Base-by-base conservation (phyloP, 768 basidiomycete genomes). In the Macrolepiota fuliginosa region DNA sequence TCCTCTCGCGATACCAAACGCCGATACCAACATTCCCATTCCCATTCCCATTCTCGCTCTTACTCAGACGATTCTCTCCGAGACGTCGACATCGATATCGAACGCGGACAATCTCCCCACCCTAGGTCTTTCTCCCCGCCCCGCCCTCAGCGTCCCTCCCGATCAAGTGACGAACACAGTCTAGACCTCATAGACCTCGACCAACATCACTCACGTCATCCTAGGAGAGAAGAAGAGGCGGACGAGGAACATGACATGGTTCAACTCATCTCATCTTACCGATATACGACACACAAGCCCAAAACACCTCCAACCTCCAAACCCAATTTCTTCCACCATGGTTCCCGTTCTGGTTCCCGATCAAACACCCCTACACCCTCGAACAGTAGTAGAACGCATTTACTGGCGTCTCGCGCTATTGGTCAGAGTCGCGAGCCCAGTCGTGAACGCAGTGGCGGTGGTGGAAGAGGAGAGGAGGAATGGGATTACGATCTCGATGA, bases 241-340 rank as follows among this genome's bases (percentile, higher is more conserved):
- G 40, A 7, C 29, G 29, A 32, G 29, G 29, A 32, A 32, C 29
- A 65, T 45, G 69, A 70, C 57, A 73, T 86, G 71, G 81, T 87
- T 68, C 80, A 82, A 64, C 67, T 88, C 35, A 76, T 79, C 46
- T 81, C 83, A 58, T 74, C 76, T 40, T 79, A 81, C 66, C 78
- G 80, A 63, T 71, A 81, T 2, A 62, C 56, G 3, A 45, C n/a
- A n/a, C n/a, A 54, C 15, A 62, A 62, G 12, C 53, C 61, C 7
- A 61, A 54, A n/a, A 55, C 62, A 32, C 49, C 58, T 45, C 52
- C 61, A 27, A 36, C 47, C 13, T 61, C 59, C 12, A 25, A 58
- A 56, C 24, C 25, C 36, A 56, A 54, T 27, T 52, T 32, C 49
- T 22, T 45, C 59, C 55, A 50, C 19, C 56, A 47, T 27, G 47